Evolutionary conservation across 1,284 basidiomycete species (phyloP).

Genomic region (Pseudozyma tsukubaensis): DNA sequence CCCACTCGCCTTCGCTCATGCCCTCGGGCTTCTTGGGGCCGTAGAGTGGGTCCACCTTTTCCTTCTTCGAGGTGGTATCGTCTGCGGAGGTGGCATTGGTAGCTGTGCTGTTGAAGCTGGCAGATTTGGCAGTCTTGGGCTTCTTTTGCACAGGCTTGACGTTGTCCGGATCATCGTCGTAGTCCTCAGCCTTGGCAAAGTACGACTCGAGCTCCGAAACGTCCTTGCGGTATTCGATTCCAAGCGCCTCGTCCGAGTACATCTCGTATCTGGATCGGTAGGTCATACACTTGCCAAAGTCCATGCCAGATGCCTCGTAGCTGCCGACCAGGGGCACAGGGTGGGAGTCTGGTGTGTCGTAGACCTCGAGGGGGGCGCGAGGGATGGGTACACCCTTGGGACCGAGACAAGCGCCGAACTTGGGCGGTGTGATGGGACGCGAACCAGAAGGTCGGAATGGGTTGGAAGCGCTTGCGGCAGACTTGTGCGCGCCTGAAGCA

Average conservation of each 20-base stretch:
- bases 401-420: slow-evolving; percentile 60
- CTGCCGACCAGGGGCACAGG: slow-evolving; percentile 65
- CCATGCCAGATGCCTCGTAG: slow-evolving; percentile 62
- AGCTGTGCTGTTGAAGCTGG: slow-evolving; percentile 14
- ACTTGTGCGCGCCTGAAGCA: slow-evolving; percentile 18
- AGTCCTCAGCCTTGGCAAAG: slow-evolving; percentile 53
- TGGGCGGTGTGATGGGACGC: slow-evolving; percentile 57
- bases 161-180: slow-evolving; percentile 67
- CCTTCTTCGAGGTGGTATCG: slow-evolving; percentile 17
- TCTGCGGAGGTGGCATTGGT: slow-evolving; percentile 12
- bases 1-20: slow-evolving; percentile 63
- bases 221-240: slow-evolving; percentile 66
- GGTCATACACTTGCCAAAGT: slow-evolving; percentile 65
- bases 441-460: slow-evolving; percentile 45
- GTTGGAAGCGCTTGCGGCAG: slow-evolving; percentile 21
- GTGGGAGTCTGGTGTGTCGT: slow-evolving; percentile 65
- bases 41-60: slow-evolving; percentile 61
- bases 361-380: slow-evolving; percentile 53
- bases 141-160: slow-evolving; percentile 54
- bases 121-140: slow-evolving; percentile 7
- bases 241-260: slow-evolving; percentile 68
- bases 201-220: slow-evolving; percentile 54
- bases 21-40: slow-evolving; percentile 58
- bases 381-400: slow-evolving; percentile 59
- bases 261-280: slow-evolving; percentile 65